These are phyloP conservation scores for Coemansia sp. DNA, from an alignment of 192 early-diverging fungal species.

Conservation along the genomic window DNA sequence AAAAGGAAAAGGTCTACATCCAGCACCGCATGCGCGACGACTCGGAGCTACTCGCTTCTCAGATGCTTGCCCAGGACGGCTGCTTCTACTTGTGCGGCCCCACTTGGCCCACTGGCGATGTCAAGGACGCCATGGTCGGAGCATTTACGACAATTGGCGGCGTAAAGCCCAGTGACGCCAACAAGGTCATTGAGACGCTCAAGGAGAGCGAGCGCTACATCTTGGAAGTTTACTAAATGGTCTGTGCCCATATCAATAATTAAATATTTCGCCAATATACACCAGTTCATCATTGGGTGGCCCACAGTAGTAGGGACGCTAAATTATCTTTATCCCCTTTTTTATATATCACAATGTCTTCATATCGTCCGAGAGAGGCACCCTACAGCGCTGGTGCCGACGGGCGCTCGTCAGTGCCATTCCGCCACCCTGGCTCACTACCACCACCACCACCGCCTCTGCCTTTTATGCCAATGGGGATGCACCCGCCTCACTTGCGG, in stretches of 20 bases:
- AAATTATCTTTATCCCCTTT: too few relatives aligned
- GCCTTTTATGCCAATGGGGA: slow-evolving; percentile 11
- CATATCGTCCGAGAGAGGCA: background rate
- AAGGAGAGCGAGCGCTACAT: slow-evolving; percentile 93
- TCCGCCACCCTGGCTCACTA: background rate
- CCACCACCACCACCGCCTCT: slow-evolving; percentile 8
- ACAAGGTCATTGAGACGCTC: slow-evolving; percentile 77
- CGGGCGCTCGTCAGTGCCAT: background rate
- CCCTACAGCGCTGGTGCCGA: background rate
- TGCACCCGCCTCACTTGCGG: slow-evolving; percentile 6
- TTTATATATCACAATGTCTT: background rate
- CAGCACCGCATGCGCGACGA: slow-evolving; percentile 95
- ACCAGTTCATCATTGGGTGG: background rate
- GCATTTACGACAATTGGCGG: slow-evolving; percentile 66
- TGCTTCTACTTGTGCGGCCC: slow-evolving; percentile 98
- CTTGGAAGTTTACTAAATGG: slow-evolving; percentile 79
- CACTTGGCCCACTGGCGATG: slow-evolving; percentile 94
- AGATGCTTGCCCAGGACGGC: slow-evolving; percentile 74
- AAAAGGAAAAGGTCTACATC: slow-evolving; percentile 92
- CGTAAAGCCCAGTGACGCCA: slow-evolving; percentile 63
- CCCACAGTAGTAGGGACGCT: too few relatives aligned
- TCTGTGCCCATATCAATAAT: background rate
- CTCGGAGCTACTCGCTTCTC: slow-evolving; percentile 66
- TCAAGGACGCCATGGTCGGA: slow-evolving; percentile 83
- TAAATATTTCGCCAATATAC: background rate